Conservation (phyloP, 176 grass and related monocot genomes). For the Zea luxurians region DNA sequence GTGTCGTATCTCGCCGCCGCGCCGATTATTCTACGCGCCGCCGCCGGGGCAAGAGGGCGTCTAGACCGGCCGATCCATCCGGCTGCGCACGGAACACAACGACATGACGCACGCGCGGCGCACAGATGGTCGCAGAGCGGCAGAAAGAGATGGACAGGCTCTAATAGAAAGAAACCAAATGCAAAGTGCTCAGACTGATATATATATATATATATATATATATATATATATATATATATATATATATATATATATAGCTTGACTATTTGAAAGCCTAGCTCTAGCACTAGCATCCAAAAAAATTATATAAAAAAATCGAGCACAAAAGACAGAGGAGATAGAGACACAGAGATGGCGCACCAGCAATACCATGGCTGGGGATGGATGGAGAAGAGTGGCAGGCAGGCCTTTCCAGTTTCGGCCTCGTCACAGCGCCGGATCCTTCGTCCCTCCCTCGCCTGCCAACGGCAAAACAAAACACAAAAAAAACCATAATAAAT, state of each 20-base stretch:
- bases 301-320: background rate
- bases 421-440: background rate
- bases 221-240: background rate
- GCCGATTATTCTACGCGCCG: constrained; percentile 15
- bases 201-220: no score
- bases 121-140: no score
- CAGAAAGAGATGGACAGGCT: no score
- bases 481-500: no score
- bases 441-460: no score
- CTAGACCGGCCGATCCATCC: background rate
- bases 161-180: background rate
- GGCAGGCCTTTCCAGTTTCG: constrained; percentile 26
- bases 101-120: background rate
- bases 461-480: no score
- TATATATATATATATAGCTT: background rate
- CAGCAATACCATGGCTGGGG: background rate
- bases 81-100: background rate
- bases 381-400: background rate
- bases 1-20: no score
- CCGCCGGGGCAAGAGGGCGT: background rate
- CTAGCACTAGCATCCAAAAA: background rate
- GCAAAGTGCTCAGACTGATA: background rate
- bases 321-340: background rate
- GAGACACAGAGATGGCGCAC: background rate
- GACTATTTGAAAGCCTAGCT: background rate